A percentile compares a stretch with the other conserved stretches of the same genome.
phyloP scores from a whole-genome alignment of 257 asterid genomes.

The Echium plantagineum region DNA sequence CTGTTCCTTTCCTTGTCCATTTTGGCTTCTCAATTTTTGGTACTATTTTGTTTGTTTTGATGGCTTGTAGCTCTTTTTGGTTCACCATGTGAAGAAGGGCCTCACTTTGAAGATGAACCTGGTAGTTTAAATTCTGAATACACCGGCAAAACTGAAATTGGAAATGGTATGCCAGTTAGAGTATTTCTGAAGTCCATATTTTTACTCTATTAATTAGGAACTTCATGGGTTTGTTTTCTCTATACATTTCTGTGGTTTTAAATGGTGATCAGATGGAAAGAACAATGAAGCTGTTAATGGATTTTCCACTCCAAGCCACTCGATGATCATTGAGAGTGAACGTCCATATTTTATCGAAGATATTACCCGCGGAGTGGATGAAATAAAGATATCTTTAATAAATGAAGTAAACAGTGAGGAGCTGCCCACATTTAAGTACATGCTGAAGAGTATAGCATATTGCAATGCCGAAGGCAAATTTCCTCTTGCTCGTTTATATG shows the following conservation, averaged over 20 bases:
- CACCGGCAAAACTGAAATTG: too few species aligned
- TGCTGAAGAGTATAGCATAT: constrained; percentile 52
- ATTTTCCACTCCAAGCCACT: not conserved
- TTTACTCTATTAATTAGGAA: too few species aligned
- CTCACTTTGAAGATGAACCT: too few species aligned
- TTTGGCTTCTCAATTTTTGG: not conserved
- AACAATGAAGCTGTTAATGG: not conserved
- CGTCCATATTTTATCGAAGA: constrained; percentile 35
- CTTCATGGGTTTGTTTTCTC: too few species aligned
- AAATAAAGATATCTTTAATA: constrained; percentile 40
- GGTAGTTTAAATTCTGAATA: too few species aligned
- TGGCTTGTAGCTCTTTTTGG: not conserved
- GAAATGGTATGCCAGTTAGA: too few species aligned
- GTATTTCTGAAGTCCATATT: too few species aligned
- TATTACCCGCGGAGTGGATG: constrained; percentile 75
- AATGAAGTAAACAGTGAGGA: constrained; percentile 48
- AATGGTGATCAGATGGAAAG: not conserved
- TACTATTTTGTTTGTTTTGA: too few species aligned
- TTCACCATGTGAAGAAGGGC: not conserved
- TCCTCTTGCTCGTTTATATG: constrained; percentile 56
- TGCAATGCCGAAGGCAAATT: constrained; percentile 53
- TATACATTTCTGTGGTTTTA: too few species aligned
- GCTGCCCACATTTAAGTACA: constrained; percentile 68
- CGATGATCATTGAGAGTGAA: constrained; percentile 18
- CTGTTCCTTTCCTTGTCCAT: not conserved